phyloP scores from a whole-genome alignment of 371 early-diverging fungal species.

The Circinella minor region DNA sequence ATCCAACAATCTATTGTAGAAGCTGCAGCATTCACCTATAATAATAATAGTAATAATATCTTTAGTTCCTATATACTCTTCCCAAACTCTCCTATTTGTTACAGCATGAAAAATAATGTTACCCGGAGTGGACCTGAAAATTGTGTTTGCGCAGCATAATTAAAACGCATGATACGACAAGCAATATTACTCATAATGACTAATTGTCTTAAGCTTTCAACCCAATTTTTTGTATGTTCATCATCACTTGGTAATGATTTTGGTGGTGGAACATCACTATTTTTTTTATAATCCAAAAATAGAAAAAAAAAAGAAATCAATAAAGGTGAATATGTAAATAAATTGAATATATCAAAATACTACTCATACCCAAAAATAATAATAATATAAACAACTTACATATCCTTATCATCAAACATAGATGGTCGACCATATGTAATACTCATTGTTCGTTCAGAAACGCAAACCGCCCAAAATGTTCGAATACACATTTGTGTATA shows the following conservation, averaged over 20 bases:
- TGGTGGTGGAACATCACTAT: slow-evolving; percentile 11
- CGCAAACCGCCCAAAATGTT: slow-evolving; percentile 46
- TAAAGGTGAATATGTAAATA: neutral
- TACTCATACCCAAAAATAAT: neutral
- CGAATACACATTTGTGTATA: slow-evolving; percentile 37
- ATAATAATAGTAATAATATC: neutral
- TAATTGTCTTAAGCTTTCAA: slow-evolving; percentile 26
- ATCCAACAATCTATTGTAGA: slow-evolving; percentile 31
- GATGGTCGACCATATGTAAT: slow-evolving; percentile 48
- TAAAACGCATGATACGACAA: slow-evolving; percentile 40
- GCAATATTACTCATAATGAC: slow-evolving; percentile 38
- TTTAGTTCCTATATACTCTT: neutral
- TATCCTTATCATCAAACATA: slow-evolving; percentile 49
- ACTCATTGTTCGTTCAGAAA: slow-evolving; percentile 45
- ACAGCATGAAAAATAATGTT: neutral
- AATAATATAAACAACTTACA: slow-evolving; percentile 28
- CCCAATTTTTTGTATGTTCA: slow-evolving; percentile 21
- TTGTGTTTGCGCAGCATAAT: slow-evolving; percentile 40
- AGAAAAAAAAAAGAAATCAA: neutral
- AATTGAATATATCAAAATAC: neutral
- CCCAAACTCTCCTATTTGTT: neutral
- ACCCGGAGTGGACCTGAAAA: slow-evolving; percentile 19
- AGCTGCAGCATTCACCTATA: slow-evolving; percentile 14
- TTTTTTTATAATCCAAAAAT: too few species aligned
- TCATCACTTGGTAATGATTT: slow-evolving; percentile 3